Percentiles rank a stretch among this genome's conserved stretches.
Evolutionary conservation across 148 eudicot species (phyloP).

Genomic region (Oxyria digyna): DNA sequence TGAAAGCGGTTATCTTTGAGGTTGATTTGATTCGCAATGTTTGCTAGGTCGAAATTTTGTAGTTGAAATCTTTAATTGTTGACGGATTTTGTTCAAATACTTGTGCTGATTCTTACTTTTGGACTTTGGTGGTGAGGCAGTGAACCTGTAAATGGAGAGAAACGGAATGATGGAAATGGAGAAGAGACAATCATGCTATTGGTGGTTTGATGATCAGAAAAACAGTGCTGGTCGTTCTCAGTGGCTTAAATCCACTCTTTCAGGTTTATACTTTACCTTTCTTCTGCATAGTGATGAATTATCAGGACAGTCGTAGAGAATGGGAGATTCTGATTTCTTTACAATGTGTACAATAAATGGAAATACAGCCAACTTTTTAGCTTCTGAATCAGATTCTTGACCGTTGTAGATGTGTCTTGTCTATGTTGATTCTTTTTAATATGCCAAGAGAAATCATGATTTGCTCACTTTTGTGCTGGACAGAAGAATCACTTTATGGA

Average conservation of each 20-base stretch:
- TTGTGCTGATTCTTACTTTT: not conserved
- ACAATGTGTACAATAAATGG: no score
- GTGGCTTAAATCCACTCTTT: conserved; percentile 76
- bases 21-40: not conserved
- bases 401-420: not conserved
- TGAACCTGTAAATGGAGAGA: conserved; percentile 4
- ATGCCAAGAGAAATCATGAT: not conserved
- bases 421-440: not conserved
- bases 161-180: conserved; percentile 18
- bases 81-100: not conserved
- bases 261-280: conserved; percentile 29
- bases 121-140: not conserved
- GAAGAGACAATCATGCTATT: conserved; percentile 26
- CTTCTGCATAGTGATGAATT: not conserved
- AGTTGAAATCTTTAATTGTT: not conserved
- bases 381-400: not conserved
- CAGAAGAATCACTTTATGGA: no score
- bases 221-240: conserved; percentile 31
- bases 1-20: not conserved
- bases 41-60: not conserved
- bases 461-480: not conserved
- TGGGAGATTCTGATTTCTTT: no score
- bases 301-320: not conserved
- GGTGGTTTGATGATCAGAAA: conserved; percentile 67
- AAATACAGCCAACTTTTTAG: no score